Base-by-base conservation (phyloP, 768 basidiomycete species). In the Daedaleopsis sinensis region DNA sequence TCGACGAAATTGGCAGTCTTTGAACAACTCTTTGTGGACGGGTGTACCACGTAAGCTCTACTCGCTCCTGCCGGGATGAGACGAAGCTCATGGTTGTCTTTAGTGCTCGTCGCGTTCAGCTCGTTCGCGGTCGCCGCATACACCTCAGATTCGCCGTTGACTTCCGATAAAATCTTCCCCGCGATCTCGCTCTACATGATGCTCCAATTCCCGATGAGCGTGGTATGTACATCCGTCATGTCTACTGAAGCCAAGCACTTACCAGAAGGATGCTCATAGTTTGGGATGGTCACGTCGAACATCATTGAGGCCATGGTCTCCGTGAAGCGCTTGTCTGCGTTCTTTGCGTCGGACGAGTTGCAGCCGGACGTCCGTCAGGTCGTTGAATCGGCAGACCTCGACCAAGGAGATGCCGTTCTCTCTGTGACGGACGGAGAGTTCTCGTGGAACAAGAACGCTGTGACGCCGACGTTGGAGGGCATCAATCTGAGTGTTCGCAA, bases 101-200 rank as follows among this genome's bases (percentile, higher is more conserved):
- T 48, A 80, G 81, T 92, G 15, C 76, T 93, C 3, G 92, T 93
- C 6, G 90, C 90, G 13, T 90, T 94, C 72, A 87, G 89, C 68
- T 93, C 92, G 0, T 90, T 96, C 65, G 87, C 91, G 8, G 82
- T 82, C 0, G 91, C 91, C 8, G 86, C 91, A 0, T 68, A 79
- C 18, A 81, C 82, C 1, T 86, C 87, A 5, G 73, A 81, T 0
- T 80, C 72, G 32, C 92, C 94, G 4, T 74, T 98, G 1, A 98
- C 96, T 0, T 85, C 90, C 0, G 95, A 97, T 63, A 78, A 94
- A 53, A 96, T 98, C 64, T 98, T 98, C 82, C 96, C 96, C n/a
- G 88, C 93, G 0, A 94, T 98, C 63, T 89, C 93, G 0, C 76
- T 96, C 35, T 96, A 94, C 77, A 88, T 92, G 85, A 79, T 96